Base-by-base conservation (phyloP, 164 flowering plant genomes). In the Cinnamomum micranthum region DNA sequence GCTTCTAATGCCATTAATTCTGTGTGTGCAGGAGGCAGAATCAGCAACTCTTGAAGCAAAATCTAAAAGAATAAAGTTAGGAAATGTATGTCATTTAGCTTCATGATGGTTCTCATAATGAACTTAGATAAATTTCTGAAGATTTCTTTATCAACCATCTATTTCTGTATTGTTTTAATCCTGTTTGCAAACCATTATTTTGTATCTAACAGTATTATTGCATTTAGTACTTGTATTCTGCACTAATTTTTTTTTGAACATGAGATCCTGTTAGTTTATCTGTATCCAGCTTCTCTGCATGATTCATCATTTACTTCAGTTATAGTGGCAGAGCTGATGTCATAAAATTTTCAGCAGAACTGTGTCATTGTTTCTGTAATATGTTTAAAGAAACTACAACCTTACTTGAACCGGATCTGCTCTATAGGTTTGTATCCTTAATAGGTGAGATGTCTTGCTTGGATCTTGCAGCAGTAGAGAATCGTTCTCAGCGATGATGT, bases 11-110 rank as follows among this genome's bases (percentile, higher is more conserved):
- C 35, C 24, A 50, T 22, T 23, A 71, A 50, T 47, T 67, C 69
- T 74, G 70, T 71, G 59, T 33, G 35, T 79, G 78, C 88, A 96
- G 99, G 99, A 91, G 83, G 90, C 90, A 77, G 99, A 96, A 80
- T 84, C 87, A 63, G 97, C 99, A 63, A 94, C 94, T 25, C 89
- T 96, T 79, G 98, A 94, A 81, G 99, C 98, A 79, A 85, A 85
- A 79, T 83, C 93, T 72, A 90, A 67, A 64, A 55, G 86, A 83
- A 87, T 92, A 69, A 96, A 90, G 83, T 70, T 71, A 20, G 97
- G 91, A 88, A 95, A 76, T 85, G 98, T 93, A 91, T 76, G 92
- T 20, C 58, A 12, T 14, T 52, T 13, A 13, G 2, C 19, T 52
- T 52, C 58, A 52, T 12, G 4, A 31, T 31, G 33, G 6, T 31